Evolutionary conservation across 768 basidiomycete species (phyloP), one percentile per base, ranked within the genome.

Genomic region (Russula earlei): DNA sequence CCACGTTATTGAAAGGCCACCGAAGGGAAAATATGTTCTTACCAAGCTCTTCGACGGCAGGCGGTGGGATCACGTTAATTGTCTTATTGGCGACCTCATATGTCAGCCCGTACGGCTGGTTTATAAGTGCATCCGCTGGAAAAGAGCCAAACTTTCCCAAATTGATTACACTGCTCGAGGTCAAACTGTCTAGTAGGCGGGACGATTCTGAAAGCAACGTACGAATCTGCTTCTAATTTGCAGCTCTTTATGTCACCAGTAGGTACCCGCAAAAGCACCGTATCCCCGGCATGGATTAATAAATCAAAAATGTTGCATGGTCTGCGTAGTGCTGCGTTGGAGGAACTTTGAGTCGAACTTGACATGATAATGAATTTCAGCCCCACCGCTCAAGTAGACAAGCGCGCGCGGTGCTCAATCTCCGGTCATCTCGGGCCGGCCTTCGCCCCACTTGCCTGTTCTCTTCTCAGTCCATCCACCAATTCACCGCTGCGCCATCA

Each of bases 71-170:
- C 29, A 81, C 72, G 54, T 72, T 79, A 61, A 92, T 77, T 55
- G 77, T 82, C 65, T 86, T 88, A 64, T 80, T 80, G 17, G 74
- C 68, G 54, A 98, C 86, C 67, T 97, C 92, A 69, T 94, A 92
- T 0, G 89, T 83, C 56, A 93, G 75, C 4, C 95, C 96, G 67
- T 87, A 97, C 1, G 84, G 85, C 56, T 91, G 81, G 24, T 82
- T 83, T 29, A 95, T 75, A 31, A 99, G 77, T 50, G 91, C 83
- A 56, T 82, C 81, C 17, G 84, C 77, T 56, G 78, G 70, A 70
- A 99, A 97, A 4, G 83, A 79, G 11, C 95, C 96, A 58, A 87
- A 84, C 70, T 89, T 90, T 59, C 93, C 93, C 19, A 96, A 72
- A 33, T 80, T 78, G 44, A 92, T 69, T 15, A 74, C 80, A 45